Evolutionary conservation across 176 grass and related monocot genomes (phyloP).

Genomic region (Oryza rufipogon): DNA sequence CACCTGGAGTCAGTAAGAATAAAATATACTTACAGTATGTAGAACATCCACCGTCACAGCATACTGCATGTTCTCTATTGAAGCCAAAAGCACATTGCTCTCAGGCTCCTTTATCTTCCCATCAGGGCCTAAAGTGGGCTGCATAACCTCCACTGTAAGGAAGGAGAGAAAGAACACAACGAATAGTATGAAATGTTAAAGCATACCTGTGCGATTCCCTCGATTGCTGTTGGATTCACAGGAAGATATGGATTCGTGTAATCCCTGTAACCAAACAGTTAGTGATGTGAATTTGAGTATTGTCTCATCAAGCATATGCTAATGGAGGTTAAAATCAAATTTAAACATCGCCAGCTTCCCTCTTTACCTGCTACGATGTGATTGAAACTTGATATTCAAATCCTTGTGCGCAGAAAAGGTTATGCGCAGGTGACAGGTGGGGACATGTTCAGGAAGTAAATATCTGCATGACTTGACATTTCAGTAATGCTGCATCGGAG

Average conservation of each 20-base stretch:
- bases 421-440: slow-evolving; percentile 77
- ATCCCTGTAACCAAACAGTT: slow-evolving; percentile 67
- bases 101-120: slow-evolving; percentile 77
- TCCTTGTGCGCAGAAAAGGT: slow-evolving; percentile 98
- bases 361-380: slow-evolving; percentile 90
- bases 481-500: slow-evolving; percentile 1
- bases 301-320: background rate
- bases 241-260: slow-evolving; percentile 99
- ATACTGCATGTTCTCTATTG: slow-evolving; percentile 97
- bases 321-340: slow-evolving; percentile 25
- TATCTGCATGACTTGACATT: slow-evolving; percentile 62
- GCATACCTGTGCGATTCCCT: slow-evolving; percentile 77
- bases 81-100: slow-evolving; percentile 90
- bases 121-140: slow-evolving; percentile 81
- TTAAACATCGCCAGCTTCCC: background rate
- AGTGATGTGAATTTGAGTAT: slow-evolving; percentile 19
- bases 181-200: slow-evolving; percentile 17
- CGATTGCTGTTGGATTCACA: slow-evolving; percentile 89
- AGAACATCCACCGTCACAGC: slow-evolving; percentile 93
- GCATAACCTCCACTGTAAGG: slow-evolving; percentile 37
- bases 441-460: slow-evolving; percentile 81
- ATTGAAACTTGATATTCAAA: slow-evolving; percentile 99
- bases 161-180: background rate
- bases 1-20: background rate
- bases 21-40: slow-evolving; percentile 75